phyloP scores from a whole-genome alignment of 1,139 yeast genomes.

The Geotrichum candidum region DNA sequence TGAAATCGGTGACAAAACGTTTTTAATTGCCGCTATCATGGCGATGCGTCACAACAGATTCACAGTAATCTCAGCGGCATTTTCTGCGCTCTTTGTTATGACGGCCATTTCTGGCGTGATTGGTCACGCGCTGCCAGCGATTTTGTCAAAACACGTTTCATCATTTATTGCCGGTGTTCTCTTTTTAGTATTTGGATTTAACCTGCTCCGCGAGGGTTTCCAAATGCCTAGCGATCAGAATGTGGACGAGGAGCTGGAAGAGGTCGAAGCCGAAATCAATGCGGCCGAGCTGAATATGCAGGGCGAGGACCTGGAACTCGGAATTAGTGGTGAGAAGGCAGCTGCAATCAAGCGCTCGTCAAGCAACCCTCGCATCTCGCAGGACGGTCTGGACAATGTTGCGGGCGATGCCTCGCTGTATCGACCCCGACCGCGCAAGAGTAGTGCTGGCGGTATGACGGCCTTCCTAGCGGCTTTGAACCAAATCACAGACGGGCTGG shows the following conservation, averaged over 20 bases:
- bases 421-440: constrained; percentile 23
- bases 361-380: constrained; percentile 30
- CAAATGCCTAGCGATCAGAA: constrained; percentile 76
- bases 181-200: constrained; percentile 77
- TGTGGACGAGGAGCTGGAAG: constrained; percentile 92
- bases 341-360: constrained; percentile 27
- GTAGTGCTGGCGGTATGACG: constrained; percentile 16
- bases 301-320: constrained; percentile 54
- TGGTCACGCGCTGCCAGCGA: constrained; percentile 84
- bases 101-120: constrained; percentile 83
- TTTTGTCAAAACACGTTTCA: constrained; percentile 74
- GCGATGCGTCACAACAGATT: constrained; percentile 88
- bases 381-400: constrained; percentile 30
- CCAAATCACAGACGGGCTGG: constrained; percentile 35
- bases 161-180: constrained; percentile 74
- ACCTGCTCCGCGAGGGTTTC: constrained; percentile 72
- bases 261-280: constrained; percentile 90
- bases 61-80: constrained; percentile 82
- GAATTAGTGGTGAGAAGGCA: constrained; percentile 32
- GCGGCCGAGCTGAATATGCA: constrained; percentile 50
- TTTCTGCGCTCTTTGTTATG: constrained; percentile 83
- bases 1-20: constrained; percentile 96
- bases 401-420: constrained; percentile 26
- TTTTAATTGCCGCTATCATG: constrained; percentile 93
- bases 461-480: constrained; percentile 21